Base-by-base conservation (phyloP, 805 yeast species). In the Barnettozyma californica region DNA sequence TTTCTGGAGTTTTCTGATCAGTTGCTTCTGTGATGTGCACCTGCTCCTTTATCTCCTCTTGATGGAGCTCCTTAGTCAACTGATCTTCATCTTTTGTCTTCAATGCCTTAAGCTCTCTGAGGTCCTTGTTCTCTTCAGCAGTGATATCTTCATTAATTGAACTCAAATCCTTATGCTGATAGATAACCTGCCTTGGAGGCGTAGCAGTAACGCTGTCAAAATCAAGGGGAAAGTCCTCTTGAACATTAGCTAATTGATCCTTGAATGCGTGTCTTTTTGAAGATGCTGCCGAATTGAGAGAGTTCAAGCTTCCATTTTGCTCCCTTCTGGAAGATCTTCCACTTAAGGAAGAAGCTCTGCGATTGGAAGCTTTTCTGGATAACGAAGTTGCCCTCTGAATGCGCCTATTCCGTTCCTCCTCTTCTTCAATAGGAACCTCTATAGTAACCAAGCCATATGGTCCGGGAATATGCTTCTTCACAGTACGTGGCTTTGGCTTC, bases 401-500 rank as follows among this genome's bases (percentile, higher is more conserved):
- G 16, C 26, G 39, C 23, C 43, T 41, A 18, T 54, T 20, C 47
- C 56, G 54, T 16, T 53, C 59, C 9, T 51, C 52, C 19, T 51
- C 56, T 38, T 58, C 62, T 20, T 61, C 64, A 11, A 73, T 75
- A 0, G 89, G 87, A 4, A 85, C 90, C 55, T 85, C 91, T 5
- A 85, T 70, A 9, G 83, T 73, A 44, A 82, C 76, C 47, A 85
- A 71, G 13, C 94, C 94, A 56, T 78, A 74, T 4, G 87, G 81
- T 2, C 89, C 83, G 2, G 94, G 92, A 41, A 85, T 74, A 66
- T 84, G 85, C 53, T 79, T 83, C 54, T 81, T 83, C 9, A 84
- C 76, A 67, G 77, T 83, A 47, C 69, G 76, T 13, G 71, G 69
- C 29, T 48, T 53, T 20, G 55, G 52, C 20, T 37, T 49, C 33